Conservation (phyloP, 805 yeast species). For the Cyberlindnera mycetangii region DNA sequence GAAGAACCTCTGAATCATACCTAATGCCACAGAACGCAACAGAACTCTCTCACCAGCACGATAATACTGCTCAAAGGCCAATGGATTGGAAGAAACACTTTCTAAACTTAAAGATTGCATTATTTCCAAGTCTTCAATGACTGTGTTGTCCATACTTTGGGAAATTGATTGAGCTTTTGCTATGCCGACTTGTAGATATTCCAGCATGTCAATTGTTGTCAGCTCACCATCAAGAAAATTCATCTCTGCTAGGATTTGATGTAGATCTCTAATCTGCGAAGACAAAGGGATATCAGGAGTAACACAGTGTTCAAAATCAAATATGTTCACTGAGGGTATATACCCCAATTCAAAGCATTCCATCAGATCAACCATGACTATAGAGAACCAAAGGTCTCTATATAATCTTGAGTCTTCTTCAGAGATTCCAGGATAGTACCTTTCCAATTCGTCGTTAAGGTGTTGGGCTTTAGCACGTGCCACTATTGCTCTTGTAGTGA, state of each 20-base stretch:
- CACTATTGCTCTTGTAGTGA: not conserved
- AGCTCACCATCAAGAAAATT: constrained; percentile 6
- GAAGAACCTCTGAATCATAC: not conserved
- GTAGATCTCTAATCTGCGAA: not conserved
- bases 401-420: not conserved
- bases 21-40: not conserved
- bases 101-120: not conserved
- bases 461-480: not conserved
- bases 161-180: not conserved
- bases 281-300: not conserved
- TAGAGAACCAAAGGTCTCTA: not conserved
- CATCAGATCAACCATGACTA: not conserved
- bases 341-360: not conserved
- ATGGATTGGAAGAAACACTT: not conserved
- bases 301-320: not conserved
- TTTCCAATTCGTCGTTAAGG: not conserved
- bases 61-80: not conserved
- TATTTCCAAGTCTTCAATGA: not conserved
- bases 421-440: not conserved
- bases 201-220: not conserved
- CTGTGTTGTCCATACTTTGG: not conserved
- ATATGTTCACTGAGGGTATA: not conserved
- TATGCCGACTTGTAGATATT: not conserved
- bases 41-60: not conserved
- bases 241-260: constrained; percentile 1